Evolutionary conservation across 371 early-diverging fungal species (phyloP).

Genomic region (Apophysomyces trapeziformis): DNA sequence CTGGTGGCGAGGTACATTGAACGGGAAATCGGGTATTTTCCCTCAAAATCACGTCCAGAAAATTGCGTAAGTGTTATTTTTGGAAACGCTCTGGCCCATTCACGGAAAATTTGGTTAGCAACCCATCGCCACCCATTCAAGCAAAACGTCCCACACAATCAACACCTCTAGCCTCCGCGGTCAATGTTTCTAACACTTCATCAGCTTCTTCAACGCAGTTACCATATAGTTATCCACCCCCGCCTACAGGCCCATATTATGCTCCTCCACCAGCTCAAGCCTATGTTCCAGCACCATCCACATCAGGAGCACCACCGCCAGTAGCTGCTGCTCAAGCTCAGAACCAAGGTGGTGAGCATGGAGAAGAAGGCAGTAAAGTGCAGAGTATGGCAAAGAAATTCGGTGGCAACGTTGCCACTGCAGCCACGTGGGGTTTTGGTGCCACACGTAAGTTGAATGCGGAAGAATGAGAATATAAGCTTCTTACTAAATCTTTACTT

Average conservation of each 20-base stretch:
- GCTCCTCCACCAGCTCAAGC: conserved; percentile 30
- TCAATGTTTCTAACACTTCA: background rate
- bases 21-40: conserved; percentile 52
- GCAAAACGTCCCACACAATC: conserved; percentile 15
- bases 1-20: conserved; percentile 53
- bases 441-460: conserved; percentile 40
- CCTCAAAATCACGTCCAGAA: conserved; percentile 56
- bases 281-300: conserved; percentile 19
- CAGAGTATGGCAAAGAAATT: conserved; percentile 46
- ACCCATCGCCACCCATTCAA: conserved; percentile 4
- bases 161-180: conserved; percentile 12
- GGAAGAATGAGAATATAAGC: too few relatives aligned
- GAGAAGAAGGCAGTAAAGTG: conserved; percentile 30
- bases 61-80: conserved; percentile 30
- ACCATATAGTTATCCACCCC: conserved; percentile 55
- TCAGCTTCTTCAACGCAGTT: conserved; percentile 13
- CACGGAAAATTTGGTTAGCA: background rate
- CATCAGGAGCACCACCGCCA: conserved; percentile 13
- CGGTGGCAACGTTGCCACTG: conserved; percentile 42
- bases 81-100: background rate
- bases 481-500: background rate
- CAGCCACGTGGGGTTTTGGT: conserved; percentile 55
- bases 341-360: conserved; percentile 23
- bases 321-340: conserved; percentile 20
- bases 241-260: conserved; percentile 46